A percentile compares a stretch with the other conserved stretches of the same genome.
phyloP scores from a whole-genome alignment of 1,284 basidiomycete genomes.

The Naganishia cerealis region DNA sequence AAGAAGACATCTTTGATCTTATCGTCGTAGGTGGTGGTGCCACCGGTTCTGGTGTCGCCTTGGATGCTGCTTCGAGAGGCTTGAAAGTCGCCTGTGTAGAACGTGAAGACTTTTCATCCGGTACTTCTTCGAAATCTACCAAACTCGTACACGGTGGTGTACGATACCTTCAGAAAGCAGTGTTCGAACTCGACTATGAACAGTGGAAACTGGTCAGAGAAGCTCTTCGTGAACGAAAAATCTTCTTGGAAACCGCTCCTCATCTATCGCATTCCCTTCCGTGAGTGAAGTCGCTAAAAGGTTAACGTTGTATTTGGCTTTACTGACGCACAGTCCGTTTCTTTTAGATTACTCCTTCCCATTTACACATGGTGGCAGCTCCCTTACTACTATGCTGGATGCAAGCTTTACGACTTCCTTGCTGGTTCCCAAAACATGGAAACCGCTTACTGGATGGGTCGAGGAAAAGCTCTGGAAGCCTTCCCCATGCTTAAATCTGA shows the following conservation, averaged over 20 bases:
- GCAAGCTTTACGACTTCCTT: slow-evolving; percentile 93
- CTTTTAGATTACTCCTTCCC: slow-evolving; percentile 50
- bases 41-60: slow-evolving; percentile 88
- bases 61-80: slow-evolving; percentile 89
- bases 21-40: slow-evolving; percentile 87
- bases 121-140: slow-evolving; percentile 95
- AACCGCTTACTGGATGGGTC: slow-evolving; percentile 88
- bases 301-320: not conserved
- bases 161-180: slow-evolving; percentile 92
- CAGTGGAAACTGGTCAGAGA: slow-evolving; percentile 95
- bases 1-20: slow-evolving; percentile 67
- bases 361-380: slow-evolving; percentile 84
- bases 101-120: slow-evolving; percentile 85
- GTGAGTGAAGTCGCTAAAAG: slow-evolving; percentile 37
- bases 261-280: slow-evolving; percentile 90
- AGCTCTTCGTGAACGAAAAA: slow-evolving; percentile 86
- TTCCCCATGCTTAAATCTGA: slow-evolving; percentile 95
- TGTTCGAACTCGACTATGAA: slow-evolving; percentile 91
- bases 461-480: slow-evolving; percentile 84
- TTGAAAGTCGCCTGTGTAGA: slow-evolving; percentile 92
- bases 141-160: slow-evolving; percentile 98
- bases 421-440: slow-evolving; percentile 98
- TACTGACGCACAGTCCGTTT: slow-evolving; percentile 1
- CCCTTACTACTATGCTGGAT: slow-evolving; percentile 92
- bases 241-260: slow-evolving; percentile 93